Conservation (phyloP, 2,329 filamentous ascomycete species). For the Plenodomus biglobosus region DNA sequence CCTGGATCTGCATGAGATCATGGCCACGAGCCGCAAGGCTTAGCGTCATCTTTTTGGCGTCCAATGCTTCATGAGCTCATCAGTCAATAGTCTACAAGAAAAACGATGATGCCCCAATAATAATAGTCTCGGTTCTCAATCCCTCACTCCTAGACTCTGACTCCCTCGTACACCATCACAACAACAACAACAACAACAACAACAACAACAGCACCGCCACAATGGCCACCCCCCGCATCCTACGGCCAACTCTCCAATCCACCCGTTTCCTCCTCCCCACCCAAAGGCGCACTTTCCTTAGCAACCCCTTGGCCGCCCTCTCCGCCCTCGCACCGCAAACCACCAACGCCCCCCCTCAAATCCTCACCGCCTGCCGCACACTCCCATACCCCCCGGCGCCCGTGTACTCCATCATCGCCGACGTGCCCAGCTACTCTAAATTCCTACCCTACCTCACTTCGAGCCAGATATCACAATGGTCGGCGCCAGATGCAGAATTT, state of each 20-base stretch:
- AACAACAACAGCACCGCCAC: not conserved
- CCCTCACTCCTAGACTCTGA: not conserved
- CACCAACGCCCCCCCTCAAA: constrained; percentile 54
- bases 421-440: constrained; percentile 74
- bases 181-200: not conserved
- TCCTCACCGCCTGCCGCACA: constrained; percentile 70
- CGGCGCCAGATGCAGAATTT: constrained; percentile 52
- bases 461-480: constrained; percentile 76
- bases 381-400: constrained; percentile 71
- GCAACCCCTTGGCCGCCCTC: constrained; percentile 51
- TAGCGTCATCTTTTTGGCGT: not conserved
- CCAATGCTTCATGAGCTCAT: constrained; percentile 1
- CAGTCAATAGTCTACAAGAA: constrained; percentile 12
- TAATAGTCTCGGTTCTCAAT: not conserved
- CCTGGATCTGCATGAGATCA: constrained; percentile 21
- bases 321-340: constrained; percentile 24
- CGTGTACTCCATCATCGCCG: constrained; percentile 84
- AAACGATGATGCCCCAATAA: constrained; percentile 14
- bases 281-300: constrained; percentile 47
- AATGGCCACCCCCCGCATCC: constrained; percentile 28
- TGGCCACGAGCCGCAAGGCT: constrained; percentile 23
- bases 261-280: constrained; percentile 42
- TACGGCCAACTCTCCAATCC: constrained; percentile 40
- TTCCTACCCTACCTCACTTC: constrained; percentile 92
- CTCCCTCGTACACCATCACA: no score